A percentile compares a stretch with the other conserved stretches of the same genome.
phyloP scores from a whole-genome alignment of 257 asterid genomes.

The Solanum arcanum region DNA sequence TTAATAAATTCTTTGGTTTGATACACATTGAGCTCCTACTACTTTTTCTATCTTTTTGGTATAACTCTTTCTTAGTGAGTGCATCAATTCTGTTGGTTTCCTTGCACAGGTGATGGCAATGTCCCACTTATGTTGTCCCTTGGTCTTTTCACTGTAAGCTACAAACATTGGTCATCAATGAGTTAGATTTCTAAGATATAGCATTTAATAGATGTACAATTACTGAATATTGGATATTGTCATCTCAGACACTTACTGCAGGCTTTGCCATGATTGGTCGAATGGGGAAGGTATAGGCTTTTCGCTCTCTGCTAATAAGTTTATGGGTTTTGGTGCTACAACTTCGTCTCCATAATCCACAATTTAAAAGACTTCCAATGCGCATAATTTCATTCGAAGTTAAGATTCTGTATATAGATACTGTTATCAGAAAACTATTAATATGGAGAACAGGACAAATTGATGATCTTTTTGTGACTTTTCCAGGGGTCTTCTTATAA shows the following conservation, averaged over 20 bases:
- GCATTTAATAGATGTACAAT: not conserved
- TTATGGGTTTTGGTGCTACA: not conserved
- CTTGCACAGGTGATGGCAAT: slow-evolving; percentile 42
- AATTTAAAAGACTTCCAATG: not conserved
- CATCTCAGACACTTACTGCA: slow-evolving; percentile 55
- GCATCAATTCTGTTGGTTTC: not conserved
- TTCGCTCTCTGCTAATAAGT: not conserved
- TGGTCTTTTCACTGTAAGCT: slow-evolving; percentile 69
- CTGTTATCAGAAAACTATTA: not conserved
- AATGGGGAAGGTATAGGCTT: slow-evolving; percentile 57
- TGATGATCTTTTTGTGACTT: not conserved
- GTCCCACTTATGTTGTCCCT: slow-evolving; percentile 43
- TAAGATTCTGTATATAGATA: not conserved
- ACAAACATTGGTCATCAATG: not conserved
- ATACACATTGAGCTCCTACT: not conserved
- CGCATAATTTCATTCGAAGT: not conserved
- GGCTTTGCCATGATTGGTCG: slow-evolving; percentile 96
- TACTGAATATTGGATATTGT: slow-evolving; percentile 5
- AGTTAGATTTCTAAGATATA: not conserved
- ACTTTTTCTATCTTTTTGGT: not conserved
- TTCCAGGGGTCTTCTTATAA: slow-evolving; percentile 19
- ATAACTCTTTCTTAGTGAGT: not conserved
- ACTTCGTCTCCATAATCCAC: not conserved
- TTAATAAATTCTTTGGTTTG: not conserved
- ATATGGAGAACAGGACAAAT: not conserved